Conservation (phyloP, 257 asterid genomes). For the Nicotiana benthamiana region DNA sequence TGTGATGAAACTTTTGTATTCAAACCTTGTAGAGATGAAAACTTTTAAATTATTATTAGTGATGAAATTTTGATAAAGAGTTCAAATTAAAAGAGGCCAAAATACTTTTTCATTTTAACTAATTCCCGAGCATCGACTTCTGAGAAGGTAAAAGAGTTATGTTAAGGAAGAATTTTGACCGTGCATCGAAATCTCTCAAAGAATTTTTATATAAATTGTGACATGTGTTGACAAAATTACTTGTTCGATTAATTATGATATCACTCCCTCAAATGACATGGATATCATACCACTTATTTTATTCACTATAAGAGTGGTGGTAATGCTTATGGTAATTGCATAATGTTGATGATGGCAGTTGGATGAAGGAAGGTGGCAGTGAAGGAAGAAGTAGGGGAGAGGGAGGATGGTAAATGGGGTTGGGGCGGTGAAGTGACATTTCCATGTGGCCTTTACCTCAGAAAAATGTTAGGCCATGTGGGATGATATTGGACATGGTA, state of each 20-base stretch:
- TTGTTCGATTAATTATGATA: background rate
- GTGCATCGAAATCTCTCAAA: background rate
- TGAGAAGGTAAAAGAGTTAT: conserved; percentile 49
- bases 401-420: too few species aligned
- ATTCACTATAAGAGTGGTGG: too few species aligned
- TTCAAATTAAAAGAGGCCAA: conserved; percentile 44
- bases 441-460: too few species aligned
- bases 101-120: conserved; percentile 92
- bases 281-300: too few species aligned
- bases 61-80: conserved; percentile 37
- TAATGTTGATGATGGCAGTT: too few species aligned
- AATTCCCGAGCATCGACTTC: conserved; percentile 80
- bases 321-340: too few species aligned
- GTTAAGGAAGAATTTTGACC: background rate
- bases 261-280: conserved; percentile 9
- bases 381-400: too few species aligned
- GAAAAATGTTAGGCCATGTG: too few species aligned
- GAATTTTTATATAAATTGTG: background rate
- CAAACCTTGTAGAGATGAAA: background rate
- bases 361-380: too few species aligned
- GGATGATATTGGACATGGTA: too few species aligned
- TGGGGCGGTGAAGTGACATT: too few species aligned
- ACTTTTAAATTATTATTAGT: background rate
- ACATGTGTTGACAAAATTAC: background rate
- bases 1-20: background rate